These are phyloP conservation scores for Garcileccinum viscosum DNA, from an alignment of 1,284 basidiomycete genomes.

Conservation along the genomic window DNA sequence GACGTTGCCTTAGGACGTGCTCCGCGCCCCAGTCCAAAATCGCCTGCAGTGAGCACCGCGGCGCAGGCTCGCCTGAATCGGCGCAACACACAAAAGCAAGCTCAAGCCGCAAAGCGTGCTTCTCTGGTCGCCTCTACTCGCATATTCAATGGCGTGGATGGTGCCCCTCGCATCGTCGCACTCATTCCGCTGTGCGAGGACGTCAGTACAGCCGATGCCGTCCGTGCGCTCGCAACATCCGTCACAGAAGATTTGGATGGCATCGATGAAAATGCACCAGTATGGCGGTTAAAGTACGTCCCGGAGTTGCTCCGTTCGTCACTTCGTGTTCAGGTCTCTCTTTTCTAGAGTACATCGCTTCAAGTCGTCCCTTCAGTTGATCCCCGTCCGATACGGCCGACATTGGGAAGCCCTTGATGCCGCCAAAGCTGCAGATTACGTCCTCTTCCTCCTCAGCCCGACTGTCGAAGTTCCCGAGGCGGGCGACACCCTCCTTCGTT, in stretches of 20 bases:
- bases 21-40: slow-evolving; percentile 60
- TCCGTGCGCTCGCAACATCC: slow-evolving; percentile 67
- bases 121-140: slow-evolving; percentile 73
- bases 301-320: neutral
- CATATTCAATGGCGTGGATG: slow-evolving; percentile 78
- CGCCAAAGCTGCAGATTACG: slow-evolving; percentile 90
- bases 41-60: slow-evolving; percentile 41
- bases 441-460: slow-evolving; percentile 85
- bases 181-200: slow-evolving; percentile 80
- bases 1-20: slow-evolving; percentile 54
- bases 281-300: slow-evolving; percentile 73
- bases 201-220: slow-evolving; percentile 58
- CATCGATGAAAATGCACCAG: slow-evolving; percentile 32
- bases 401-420: slow-evolving; percentile 87
- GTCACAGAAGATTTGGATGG: slow-evolving; percentile 58
- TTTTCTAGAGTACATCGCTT: slow-evolving; percentile 77
- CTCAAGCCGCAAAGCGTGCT: slow-evolving; percentile 73
- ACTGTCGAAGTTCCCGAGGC: slow-evolving; percentile 82
- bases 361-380: slow-evolving; percentile 90
- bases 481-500: slow-evolving; percentile 91
- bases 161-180: slow-evolving; percentile 81
- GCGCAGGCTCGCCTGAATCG: slow-evolving; percentile 73
- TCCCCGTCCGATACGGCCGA: slow-evolving; percentile 72
- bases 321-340: slow-evolving; percentile 14
- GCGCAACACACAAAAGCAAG: slow-evolving; percentile 82